phyloP scores from a whole-genome alignment of 352 stramenopile genomes.

The Phytophthora tubulina region DNA sequence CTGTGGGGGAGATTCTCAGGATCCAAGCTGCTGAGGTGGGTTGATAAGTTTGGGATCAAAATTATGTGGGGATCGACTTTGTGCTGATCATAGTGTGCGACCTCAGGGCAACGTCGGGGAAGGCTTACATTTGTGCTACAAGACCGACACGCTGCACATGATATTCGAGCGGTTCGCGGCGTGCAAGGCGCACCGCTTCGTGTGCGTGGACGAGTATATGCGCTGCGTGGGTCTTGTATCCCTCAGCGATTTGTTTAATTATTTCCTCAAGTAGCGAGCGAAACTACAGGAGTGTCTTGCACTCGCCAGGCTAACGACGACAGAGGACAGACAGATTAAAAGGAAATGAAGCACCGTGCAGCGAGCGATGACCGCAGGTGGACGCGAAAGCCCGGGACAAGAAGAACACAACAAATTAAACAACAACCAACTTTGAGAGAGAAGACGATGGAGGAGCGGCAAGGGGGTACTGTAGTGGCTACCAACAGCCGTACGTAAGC shows the following conservation, averaged over 20 bases:
- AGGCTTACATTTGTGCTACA: constrained; percentile 88
- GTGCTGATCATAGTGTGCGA: constrained; percentile 23
- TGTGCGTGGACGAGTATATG: constrained; percentile 88
- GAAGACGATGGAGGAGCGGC: constrained; percentile 23
- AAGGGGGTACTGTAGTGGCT: background rate
- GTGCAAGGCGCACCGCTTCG: constrained; percentile 87
- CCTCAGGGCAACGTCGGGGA: constrained; percentile 83
- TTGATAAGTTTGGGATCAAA: background rate
- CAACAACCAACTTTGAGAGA: constrained; percentile 42
- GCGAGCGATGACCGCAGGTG: constrained; percentile 21
- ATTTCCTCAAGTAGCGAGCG: constrained; percentile 85
- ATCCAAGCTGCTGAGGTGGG: constrained; percentile 87
- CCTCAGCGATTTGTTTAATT: constrained; percentile 92
- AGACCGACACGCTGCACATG: constrained; percentile 91
- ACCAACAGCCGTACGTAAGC: background rate
- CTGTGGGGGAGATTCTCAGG: constrained; percentile 87
- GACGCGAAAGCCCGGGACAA: constrained; percentile 25
- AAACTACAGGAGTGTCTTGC: constrained; percentile 29
- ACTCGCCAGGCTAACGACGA: constrained; percentile 25
- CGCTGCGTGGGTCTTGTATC: constrained; percentile 87
- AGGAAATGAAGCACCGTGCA: constrained; percentile 38
- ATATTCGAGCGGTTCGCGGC: constrained; percentile 91
- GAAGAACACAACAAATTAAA: constrained; percentile 46
- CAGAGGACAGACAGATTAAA: constrained; percentile 25
- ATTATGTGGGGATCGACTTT: background rate